Percentiles rank a stretch among this genome's conserved stretches.
Conservation (phyloP, 2,329 filamentous ascomycete genomes). For the Rutstroemia sp. region DNA sequence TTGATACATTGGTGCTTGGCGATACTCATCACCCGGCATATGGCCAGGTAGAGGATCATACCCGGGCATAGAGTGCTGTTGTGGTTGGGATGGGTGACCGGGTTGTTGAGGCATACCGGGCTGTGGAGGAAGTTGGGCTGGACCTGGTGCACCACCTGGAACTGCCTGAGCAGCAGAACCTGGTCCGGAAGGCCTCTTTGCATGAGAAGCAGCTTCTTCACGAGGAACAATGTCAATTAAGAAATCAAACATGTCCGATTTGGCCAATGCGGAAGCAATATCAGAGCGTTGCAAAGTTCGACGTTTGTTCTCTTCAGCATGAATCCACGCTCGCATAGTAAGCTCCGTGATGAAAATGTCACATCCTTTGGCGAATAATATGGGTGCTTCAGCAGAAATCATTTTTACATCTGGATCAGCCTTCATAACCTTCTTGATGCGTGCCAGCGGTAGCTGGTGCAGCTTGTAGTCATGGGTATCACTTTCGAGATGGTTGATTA, state of each 20-base stretch:
- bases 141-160: slow-evolving; percentile 40
- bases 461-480: slow-evolving; percentile 98
- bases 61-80: slow-evolving; percentile 54
- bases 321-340: slow-evolving; percentile 99
- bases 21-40: slow-evolving; percentile 69
- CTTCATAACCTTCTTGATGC: slow-evolving; percentile 99
- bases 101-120: slow-evolving; percentile 37
- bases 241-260: slow-evolving; percentile 99
- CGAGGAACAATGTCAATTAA: slow-evolving; percentile 97
- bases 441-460: slow-evolving; percentile 90
- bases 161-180: slow-evolving; percentile 37
- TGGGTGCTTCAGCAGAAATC: slow-evolving; percentile 97
- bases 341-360: slow-evolving; percentile 99
- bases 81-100: slow-evolving; percentile 39
- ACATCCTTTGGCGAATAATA: slow-evolving; percentile 95
- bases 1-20: slow-evolving; percentile 75
- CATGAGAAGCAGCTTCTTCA: slow-evolving; percentile 81
- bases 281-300: slow-evolving; percentile 92
- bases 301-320: slow-evolving; percentile 97
- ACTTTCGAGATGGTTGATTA: slow-evolving; percentile 88
- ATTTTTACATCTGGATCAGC: slow-evolving; percentile 99
- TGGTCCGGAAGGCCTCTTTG: slow-evolving; percentile 59
- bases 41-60: slow-evolving; percentile 56
- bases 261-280: slow-evolving; percentile 89
- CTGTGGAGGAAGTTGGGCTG: slow-evolving; percentile 44